These are phyloP conservation scores for Cutaneotrichosporon cutaneum DNA, from an alignment of 1,284 basidiomycete genomes.

Conservation along the genomic window DNA sequence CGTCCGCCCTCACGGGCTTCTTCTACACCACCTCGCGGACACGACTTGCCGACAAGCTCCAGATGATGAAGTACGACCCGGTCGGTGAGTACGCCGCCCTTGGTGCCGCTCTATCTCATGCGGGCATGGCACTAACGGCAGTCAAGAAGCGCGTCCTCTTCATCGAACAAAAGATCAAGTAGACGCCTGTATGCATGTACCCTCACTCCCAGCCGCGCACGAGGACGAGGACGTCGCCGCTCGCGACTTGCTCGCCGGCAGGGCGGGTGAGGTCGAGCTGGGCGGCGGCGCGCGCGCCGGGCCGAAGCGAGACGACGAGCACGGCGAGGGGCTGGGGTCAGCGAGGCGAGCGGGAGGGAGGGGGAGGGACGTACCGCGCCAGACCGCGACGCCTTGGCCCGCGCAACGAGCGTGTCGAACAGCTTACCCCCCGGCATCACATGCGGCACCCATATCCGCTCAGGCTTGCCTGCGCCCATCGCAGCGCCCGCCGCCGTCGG, in stretches of 20 bases:
- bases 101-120: no score
- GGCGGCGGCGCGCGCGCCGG: conserved; percentile 14
- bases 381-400: conserved; percentile 19
- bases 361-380: neutral
- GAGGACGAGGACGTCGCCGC: conserved; percentile 32
- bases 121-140: conserved; percentile 39
- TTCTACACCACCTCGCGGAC: conserved; percentile 80
- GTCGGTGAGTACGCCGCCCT: conserved; percentile 60
- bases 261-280: conserved; percentile 26
- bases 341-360: neutral
- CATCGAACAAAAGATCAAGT: conserved; percentile 65
- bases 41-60: conserved; percentile 68
- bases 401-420: conserved; percentile 27
- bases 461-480: conserved; percentile 13
- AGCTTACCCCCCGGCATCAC: conserved; percentile 34
- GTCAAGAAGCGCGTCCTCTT: conserved; percentile 72
- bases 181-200: conserved; percentile 24
- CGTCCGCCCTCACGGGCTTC: conserved; percentile 83
- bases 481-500: conserved; percentile 17
- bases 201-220: conserved; percentile 24
- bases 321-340: conserved; percentile 24
- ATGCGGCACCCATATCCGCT: conserved; percentile 34
- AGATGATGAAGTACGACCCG: conserved; percentile 86
- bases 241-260: conserved; percentile 21
- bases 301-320: conserved; percentile 20